Evolutionary conservation across 257 asterid species (phyloP), one percentile per base, ranked within the genome.

Genomic region (Gentiana macrophylla): DNA sequence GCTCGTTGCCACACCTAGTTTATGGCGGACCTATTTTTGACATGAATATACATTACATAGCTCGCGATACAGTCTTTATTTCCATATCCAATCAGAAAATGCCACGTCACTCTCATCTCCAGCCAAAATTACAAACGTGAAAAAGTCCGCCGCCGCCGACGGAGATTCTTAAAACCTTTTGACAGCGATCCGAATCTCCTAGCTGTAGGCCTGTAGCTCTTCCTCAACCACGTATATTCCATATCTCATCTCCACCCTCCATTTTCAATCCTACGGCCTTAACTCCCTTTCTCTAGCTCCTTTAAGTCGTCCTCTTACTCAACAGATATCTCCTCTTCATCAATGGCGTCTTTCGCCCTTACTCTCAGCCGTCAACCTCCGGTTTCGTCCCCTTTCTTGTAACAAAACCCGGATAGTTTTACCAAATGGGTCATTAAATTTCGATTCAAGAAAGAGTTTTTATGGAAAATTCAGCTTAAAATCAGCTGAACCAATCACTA

Each of bases 331-430:
- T 4, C 63, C 37, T 45, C 61, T 32, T 32, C 32, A 8, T 48
- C 73, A 60, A 85, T 85, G 94, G 82, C 88, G 67, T 74, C 87
- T 58, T 47, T 80, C 7, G 74, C 83, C 35, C 72, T 85, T 47
- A 62, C 80, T n/a, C 58, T 64, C 86, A 57, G 54, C 94, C 48
- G 56, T 80, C 7, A 80, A 73, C 79, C 79, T 80, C 68, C 86
- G 79, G 32, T 59, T 74, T 71, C 83, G 79, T 12, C 80, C 84
- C 49, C 46, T 52, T 50, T 41, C 70, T 53, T n/a, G 64, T 35
- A 61, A 45, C 10, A 56, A 67, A 53, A 24, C 59, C 55, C 72
- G 60, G 35, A 15, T 13, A 52, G 43, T 59, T 43, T 32, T 62
- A 10, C 38, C 71, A 10, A 55, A 3, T 3, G 7, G 57, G 44